phyloP scores from a whole-genome alignment of 2,329 filamentous ascomycete species.

The Atkinsonella texensis region DNA sequence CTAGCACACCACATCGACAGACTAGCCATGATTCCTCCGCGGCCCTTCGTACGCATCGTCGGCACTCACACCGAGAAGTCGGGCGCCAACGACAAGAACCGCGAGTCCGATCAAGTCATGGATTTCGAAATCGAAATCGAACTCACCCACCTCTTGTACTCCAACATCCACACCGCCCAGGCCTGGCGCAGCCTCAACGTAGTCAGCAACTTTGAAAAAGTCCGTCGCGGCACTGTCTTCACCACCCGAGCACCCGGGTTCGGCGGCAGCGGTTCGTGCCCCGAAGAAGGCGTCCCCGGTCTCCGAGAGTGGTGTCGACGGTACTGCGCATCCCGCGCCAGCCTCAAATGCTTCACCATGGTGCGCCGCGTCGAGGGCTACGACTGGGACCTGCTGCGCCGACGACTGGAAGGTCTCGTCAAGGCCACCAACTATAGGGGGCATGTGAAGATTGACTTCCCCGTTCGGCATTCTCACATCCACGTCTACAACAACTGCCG shows the following conservation, averaged over 20 bases:
- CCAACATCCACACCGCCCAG: slow-evolving; percentile 25
- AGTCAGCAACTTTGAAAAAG: slow-evolving; percentile 46
- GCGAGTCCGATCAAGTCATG: slow-evolving; percentile 36
- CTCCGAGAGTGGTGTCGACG: slow-evolving; percentile 53
- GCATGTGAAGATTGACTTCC: slow-evolving; percentile 45
- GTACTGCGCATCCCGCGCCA: slow-evolving; percentile 47
- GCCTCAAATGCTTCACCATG: slow-evolving; percentile 44
- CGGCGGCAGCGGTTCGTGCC: slow-evolving; percentile 14
- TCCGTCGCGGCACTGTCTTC: slow-evolving; percentile 52
- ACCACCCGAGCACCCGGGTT: slow-evolving; percentile 37
- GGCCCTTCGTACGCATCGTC: slow-evolving; percentile 38
- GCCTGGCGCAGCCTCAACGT: slow-evolving; percentile 36
- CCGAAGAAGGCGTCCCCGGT: slow-evolving; percentile 20
- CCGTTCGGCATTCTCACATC: slow-evolving; percentile 40
- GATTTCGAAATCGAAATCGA: slow-evolving; percentile 51
- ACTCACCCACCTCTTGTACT: slow-evolving; percentile 44
- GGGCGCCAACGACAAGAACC: slow-evolving; percentile 19
- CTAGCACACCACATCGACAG: slow-evolving; percentile 32
- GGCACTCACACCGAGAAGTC: slow-evolving; percentile 33
- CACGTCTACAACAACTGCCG: slow-evolving; percentile 52
- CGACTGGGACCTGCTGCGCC: slow-evolving; percentile 40
- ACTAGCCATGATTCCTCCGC: slow-evolving; percentile 36
- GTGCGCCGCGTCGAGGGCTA: slow-evolving; percentile 45
- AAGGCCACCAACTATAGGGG: slow-evolving; percentile 57
- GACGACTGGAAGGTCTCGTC: slow-evolving; percentile 43